phyloP scores from a whole-genome alignment of 106 monocot species.

The Acorus calamus region DNA sequence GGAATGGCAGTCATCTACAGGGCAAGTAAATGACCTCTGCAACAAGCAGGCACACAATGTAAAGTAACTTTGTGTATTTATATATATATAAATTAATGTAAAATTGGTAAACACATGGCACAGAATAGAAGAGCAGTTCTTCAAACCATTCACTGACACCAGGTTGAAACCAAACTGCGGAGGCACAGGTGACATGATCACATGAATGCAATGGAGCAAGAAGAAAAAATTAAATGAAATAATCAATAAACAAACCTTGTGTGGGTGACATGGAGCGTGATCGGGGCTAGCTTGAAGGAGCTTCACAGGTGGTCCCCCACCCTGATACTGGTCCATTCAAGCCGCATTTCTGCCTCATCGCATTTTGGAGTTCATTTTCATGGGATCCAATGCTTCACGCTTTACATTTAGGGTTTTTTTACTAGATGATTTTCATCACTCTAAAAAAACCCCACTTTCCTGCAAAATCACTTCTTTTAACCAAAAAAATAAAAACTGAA shows the following conservation, averaged over 20 bases:
- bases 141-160: background rate
- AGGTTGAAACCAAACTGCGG: too few relatives aligned
- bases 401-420: background rate
- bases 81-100: too few relatives aligned
- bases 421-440: background rate
- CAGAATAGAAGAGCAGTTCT: slow-evolving; percentile 1
- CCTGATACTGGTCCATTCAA: slow-evolving; percentile 99
- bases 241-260: slow-evolving; percentile 46
- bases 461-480: slow-evolving; percentile 28
- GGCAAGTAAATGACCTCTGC: slow-evolving; percentile 74
- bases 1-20: slow-evolving; percentile 54
- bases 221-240: background rate
- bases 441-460: slow-evolving; percentile 6
- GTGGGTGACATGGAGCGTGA: slow-evolving; percentile 30
- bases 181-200: too few relatives aligned
- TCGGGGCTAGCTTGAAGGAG: slow-evolving; percentile 82
- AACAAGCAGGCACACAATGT: background rate
- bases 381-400: slow-evolving; percentile 99
- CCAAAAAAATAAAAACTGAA: background rate
- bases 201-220: too few relatives aligned
- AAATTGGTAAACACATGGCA: background rate
- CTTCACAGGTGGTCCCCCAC: slow-evolving; percentile 98
- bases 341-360: slow-evolving; percentile 35
- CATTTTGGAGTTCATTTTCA: slow-evolving; percentile 96
- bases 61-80: too few relatives aligned